Percentiles rank a stretch among this genome's conserved stretches.
Evolutionary conservation across 768 basidiomycete species (phyloP).

Genomic region (Termitomyces sp.): DNA sequence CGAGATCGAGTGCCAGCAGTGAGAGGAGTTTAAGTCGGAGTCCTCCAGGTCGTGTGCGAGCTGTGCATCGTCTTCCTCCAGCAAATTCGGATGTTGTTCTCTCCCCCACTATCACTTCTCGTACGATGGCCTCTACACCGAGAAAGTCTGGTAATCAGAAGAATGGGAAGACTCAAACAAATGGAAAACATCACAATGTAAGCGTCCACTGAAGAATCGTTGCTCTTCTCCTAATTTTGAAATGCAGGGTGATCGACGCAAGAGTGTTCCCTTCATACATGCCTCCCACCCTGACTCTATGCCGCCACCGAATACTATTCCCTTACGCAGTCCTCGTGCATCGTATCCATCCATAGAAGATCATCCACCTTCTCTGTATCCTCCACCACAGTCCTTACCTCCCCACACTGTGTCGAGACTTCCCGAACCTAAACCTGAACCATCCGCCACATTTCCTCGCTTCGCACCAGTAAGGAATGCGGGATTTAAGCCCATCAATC

Average conservation of each 20-base stretch:
- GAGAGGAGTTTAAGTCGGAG: slow-evolving; percentile 60
- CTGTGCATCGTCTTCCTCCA: slow-evolving; percentile 64
- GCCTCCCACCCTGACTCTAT: slow-evolving; percentile 22
- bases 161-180: slow-evolving; percentile 35
- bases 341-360: slow-evolving; percentile 11
- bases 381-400: slow-evolving; percentile 5
- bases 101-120: slow-evolving; percentile 22
- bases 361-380: slow-evolving; percentile 5
- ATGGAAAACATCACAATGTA: slow-evolving; percentile 35
- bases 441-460: slow-evolving; percentile 18
- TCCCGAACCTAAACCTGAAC: slow-evolving; percentile 15
- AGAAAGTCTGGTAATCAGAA: slow-evolving; percentile 27
- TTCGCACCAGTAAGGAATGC: slow-evolving; percentile 35
- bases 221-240: not conserved
- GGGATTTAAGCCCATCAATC: slow-evolving; percentile 70
- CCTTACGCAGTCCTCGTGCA: slow-evolving; percentile 17
- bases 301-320: slow-evolving; percentile 30
- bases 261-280: slow-evolving; percentile 10
- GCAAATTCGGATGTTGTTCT: slow-evolving; percentile 33
- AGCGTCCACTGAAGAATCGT: slow-evolving; percentile 13
- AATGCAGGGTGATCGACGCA: slow-evolving; percentile 18
- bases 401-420: not conserved
- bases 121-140: slow-evolving; percentile 10
- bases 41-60: slow-evolving; percentile 47
- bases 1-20: slow-evolving; percentile 53